Evolutionary conservation across 2,329 filamentous ascomycete genomes (phyloP), one percentile per base, ranked within the genome.

Genomic region (Fonsecaea pugnacius): DNA sequence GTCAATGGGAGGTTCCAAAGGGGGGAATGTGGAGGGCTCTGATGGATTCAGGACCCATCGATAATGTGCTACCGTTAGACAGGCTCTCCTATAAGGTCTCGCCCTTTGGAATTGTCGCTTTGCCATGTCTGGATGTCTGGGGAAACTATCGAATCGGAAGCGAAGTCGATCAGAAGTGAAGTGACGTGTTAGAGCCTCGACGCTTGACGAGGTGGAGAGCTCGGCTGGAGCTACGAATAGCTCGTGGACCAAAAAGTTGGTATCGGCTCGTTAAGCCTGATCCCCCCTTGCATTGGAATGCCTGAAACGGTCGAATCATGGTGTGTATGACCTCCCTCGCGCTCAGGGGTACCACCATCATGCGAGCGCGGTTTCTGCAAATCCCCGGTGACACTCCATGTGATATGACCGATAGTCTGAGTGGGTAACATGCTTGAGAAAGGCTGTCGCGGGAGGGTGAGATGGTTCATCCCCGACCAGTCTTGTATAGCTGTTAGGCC

Each of bases 111-210:
- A 14, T 4, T 48, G 43, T 48, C 21, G 18, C 43, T 24, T 24
- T 48, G 43, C 43, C 43, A 48, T 48, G 21, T 48, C 43, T 48
- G 43, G 43, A 48, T 48, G 9, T 48, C 43, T 48, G 43, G 43
- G 43, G 16, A 16, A 43, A 14, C 43, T 48, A 24, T 24, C 43
- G 43, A 48, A 48, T 48, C 18, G 43, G 43, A 48, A 48, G 21
- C 24, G 10, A 48, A 48, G 50, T n/a, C 27, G 46, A 33, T 30
- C 58, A 32, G 6, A 43, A 43, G 18, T 32, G 27, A 58, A 21
- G 36, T 61, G 59, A 61, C 59, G 59, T 55, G 59, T 61, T 56
- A 55, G 59, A 56, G 59, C 59, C 36, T 46, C 51, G 30, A 55
- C 33, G 48, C 18, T 21, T 21, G 38, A 7, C 55, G n/a, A 21